Base-by-base conservation (phyloP, 78 protist species). In the Anaeramoeba ignava region DNA sequence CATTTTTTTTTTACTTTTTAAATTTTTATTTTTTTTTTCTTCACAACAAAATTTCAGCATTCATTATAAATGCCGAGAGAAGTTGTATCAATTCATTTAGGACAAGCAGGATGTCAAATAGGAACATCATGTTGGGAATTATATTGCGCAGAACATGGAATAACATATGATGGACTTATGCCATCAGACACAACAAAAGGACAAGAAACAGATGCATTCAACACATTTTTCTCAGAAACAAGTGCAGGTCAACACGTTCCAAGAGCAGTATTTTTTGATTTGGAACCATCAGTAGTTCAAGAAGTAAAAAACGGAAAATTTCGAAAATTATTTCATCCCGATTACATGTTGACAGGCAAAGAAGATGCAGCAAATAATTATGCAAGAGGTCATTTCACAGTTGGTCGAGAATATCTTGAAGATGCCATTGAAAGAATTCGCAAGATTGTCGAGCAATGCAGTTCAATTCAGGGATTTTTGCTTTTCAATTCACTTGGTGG, bases 291-390 rank as follows among this genome's bases (percentile, higher is more conserved):
- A 33, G 98, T 95, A 78, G 81, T 95, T 39, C 98, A 95, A 82
- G 94, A 94, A 89, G 91, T 95, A 80, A 90, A 97, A 80, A 91
- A 90, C n/a, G 98, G 98, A 78, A 85, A 91, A 68, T 96, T 95
- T 91, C 84, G 95, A 39, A 90, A 92, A 88, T 92, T 97, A 41
- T 97, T 91, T 96, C 98, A 95, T 92, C 99, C 98, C 37, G 97
- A 98, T 87, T 95, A 95, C 86, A 88, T 98, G 86, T 92, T 96
- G 89, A 86, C 94, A 34, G 98, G 98, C 83, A 96, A 98, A n/a
- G 98, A 95, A 88, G 99, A 96, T 80, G 99, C 99, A 68, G 98
- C 98, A 90, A 96, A 96, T 96, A 96, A 95, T 95, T 97, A 83
- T 78, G 98, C 99, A 36, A 94, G 99, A 82, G 99, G 99, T 78